phyloP scores from a whole-genome alignment of 1,284 basidiomycete species.

The Mycena citricolor region DNA sequence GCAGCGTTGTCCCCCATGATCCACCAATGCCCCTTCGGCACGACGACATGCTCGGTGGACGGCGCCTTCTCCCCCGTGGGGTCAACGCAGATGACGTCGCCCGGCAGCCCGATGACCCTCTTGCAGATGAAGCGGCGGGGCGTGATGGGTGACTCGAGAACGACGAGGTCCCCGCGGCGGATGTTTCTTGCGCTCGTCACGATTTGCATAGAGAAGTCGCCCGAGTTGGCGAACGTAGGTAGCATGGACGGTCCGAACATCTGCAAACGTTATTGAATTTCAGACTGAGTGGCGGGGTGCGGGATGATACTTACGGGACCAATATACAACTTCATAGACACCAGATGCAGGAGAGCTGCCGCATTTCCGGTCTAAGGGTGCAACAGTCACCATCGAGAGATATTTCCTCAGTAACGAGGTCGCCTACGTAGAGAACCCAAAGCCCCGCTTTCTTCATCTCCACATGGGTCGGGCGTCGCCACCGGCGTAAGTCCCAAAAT shows the following conservation, averaged over 20 bases:
- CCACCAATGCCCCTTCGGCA: slow-evolving; percentile 91
- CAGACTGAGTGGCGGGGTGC: too few relatives aligned
- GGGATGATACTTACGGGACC: too few relatives aligned
- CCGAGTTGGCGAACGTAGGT: slow-evolving; percentile 67
- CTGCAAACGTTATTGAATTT: slow-evolving; percentile 30
- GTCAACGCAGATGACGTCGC: slow-evolving; percentile 89
- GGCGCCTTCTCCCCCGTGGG: slow-evolving; percentile 63
- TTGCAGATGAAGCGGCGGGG: slow-evolving; percentile 82
- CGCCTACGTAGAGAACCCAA: too few relatives aligned
- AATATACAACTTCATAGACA: too few relatives aligned
- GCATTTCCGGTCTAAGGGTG: too few relatives aligned
- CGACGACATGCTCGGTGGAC: slow-evolving; percentile 66
- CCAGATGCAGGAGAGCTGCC: too few relatives aligned
- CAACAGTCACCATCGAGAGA: too few relatives aligned
- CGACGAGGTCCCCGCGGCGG: slow-evolving; percentile 80
- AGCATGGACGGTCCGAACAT: slow-evolving; percentile 85
- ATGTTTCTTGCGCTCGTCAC: slow-evolving; percentile 52
- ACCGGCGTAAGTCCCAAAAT: too few relatives aligned
- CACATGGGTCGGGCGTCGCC: too few relatives aligned
- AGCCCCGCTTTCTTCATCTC: too few relatives aligned
- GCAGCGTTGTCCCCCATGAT: slow-evolving; percentile 87
- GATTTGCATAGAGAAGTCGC: slow-evolving; percentile 68
- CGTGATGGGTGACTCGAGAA: slow-evolving; percentile 73
- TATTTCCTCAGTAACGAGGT: too few relatives aligned
- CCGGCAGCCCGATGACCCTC: slow-evolving; percentile 86